phyloP scores from a whole-genome alignment of 345 rosid genomes.

The Aquilaria sinensis region DNA sequence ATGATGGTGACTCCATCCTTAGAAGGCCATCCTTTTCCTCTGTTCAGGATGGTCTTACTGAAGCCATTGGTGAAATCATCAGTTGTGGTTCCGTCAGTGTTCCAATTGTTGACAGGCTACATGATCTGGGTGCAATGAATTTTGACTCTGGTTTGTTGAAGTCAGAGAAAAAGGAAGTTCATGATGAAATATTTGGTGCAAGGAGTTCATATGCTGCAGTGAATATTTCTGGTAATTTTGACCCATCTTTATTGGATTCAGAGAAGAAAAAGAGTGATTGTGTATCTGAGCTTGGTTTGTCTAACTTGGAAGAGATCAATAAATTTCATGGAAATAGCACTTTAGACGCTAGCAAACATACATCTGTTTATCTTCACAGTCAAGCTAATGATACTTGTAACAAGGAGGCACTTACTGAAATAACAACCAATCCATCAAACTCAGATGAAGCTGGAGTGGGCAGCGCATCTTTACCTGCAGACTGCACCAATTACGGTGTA shows the following conservation, averaged over 20 bases:
- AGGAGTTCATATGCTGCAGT: conserved; percentile 15
- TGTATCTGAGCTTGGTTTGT: not conserved
- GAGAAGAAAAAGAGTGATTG: conserved; percentile 11
- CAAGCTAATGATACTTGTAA: conserved; percentile 22
- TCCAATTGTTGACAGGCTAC: conserved; percentile 22
- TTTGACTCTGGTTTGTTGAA: conserved; percentile 18
- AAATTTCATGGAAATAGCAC: conserved; percentile 18
- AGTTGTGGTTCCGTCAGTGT: conserved; percentile 13
- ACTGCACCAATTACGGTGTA: conserved; percentile 9
- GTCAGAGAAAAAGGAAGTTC: conserved; percentile 19
- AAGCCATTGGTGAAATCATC: conserved; percentile 14
- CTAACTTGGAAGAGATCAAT: conserved; percentile 18
- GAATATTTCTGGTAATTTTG: conserved; percentile 4
- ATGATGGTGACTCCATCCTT: conserved; percentile 17
- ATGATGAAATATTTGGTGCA: conserved; percentile 19
- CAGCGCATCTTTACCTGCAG: conserved; percentile 8
- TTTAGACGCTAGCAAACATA: conserved; percentile 18
- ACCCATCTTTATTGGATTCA: conserved; percentile 10
- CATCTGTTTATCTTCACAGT: conserved; percentile 7
- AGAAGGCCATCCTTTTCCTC: conserved; percentile 18
- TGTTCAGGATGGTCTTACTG: conserved; percentile 16
- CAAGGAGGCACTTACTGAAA: conserved; percentile 16
- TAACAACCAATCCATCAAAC: conserved; percentile 5
- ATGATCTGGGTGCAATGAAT: conserved; percentile 21
- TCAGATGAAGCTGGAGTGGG: conserved; percentile 15